Evolutionary conservation across 192 early-diverging fungal genomes (phyloP), one percentile per base, ranked within the genome.

Genomic region (Backusella australiensis): DNA sequence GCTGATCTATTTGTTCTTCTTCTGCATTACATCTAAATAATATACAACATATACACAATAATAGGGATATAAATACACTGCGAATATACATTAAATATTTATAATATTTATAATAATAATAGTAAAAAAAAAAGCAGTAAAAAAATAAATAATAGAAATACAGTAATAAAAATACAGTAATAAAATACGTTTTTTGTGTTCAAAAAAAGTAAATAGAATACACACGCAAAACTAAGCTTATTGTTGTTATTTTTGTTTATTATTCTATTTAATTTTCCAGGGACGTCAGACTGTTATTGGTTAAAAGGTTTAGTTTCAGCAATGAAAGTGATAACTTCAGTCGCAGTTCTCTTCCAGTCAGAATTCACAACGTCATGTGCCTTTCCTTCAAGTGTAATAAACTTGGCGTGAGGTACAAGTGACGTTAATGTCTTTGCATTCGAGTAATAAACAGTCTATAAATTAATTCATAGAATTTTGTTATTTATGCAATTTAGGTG

Each of bases 281-380:
- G 53, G 26, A 56, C 53, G 21, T 26, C 53, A 56, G 53, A 9
- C 14, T 56, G 23, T 21, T 56, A 56, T 56, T 56, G n/a, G 53
- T 11, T 21, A 23, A n/a, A 56, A 23, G 53, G n/a, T 56, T 56
- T 23, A 26, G 53, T 56, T n/a, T 34, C 34, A 35, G 66, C 23
- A 36, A 77, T 73, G 35, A 81, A 81, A 2, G 67, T 11, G 2
- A 26, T 7, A 56, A 83, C 34, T 11, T 68, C 76, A 3, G 49
- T 26, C 21, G 53, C 41, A 7, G 76, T 68, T 32, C 69, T 46
- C 23, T 74, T 44, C 26, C 65, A 68, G 5, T 78, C 46, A 38
- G 75, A 75, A 29, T 80, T 72, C 4, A 80, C 17, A 56, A 83
- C 75, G 29, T 79, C 79, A 69, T 83, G 82, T 35, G 76, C 82